A percentile compares a stretch with the other conserved stretches of the same genome.
These are phyloP conservation scores for Aspergillus glaucus DNA, from an alignment of 2,329 filamentous ascomycete species.

Conservation along the genomic window DNA sequence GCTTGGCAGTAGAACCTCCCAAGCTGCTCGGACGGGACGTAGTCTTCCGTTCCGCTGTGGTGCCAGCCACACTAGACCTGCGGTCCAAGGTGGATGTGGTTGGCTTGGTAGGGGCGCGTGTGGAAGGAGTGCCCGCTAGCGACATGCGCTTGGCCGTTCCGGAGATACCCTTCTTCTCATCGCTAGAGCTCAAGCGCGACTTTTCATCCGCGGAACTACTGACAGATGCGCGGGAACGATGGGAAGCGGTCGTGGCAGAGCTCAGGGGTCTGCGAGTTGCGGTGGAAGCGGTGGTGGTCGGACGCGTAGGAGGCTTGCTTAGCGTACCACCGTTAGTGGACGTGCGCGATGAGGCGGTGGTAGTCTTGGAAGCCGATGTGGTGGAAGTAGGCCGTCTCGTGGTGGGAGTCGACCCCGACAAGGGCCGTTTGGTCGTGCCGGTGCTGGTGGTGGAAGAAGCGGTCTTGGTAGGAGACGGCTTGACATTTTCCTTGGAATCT, in stretches of 20 bases:
- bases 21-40: constrained; percentile 14
- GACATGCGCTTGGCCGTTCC: constrained; percentile 41
- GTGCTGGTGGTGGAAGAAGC: constrained; percentile 14
- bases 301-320: constrained; percentile 41
- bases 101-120: constrained; percentile 29
- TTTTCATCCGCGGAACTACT: constrained; percentile 42
- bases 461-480: constrained; percentile 26
- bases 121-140: constrained; percentile 32
- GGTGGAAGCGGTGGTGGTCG: constrained; percentile 18
- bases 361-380: constrained; percentile 23
- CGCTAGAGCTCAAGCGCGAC: constrained; percentile 37
- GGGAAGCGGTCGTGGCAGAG: constrained; percentile 31
- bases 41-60: constrained; percentile 27
- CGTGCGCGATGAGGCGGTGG: constrained; percentile 20
- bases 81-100: constrained; percentile 30
- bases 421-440: constrained; percentile 26
- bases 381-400: constrained; percentile 33
- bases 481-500: constrained; percentile 16
- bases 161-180: constrained; percentile 39
- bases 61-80: constrained; percentile 32
- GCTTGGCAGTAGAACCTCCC: constrained; percentile 16
- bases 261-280: constrained; percentile 31
- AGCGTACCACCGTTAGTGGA: constrained; percentile 32
- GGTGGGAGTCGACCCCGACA: constrained; percentile 25
- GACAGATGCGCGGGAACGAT: constrained; percentile 37